These are phyloP conservation scores for Podospora didyma DNA, from an alignment of 495 filamentous ascomycete genomes.

Conservation along the genomic window DNA sequence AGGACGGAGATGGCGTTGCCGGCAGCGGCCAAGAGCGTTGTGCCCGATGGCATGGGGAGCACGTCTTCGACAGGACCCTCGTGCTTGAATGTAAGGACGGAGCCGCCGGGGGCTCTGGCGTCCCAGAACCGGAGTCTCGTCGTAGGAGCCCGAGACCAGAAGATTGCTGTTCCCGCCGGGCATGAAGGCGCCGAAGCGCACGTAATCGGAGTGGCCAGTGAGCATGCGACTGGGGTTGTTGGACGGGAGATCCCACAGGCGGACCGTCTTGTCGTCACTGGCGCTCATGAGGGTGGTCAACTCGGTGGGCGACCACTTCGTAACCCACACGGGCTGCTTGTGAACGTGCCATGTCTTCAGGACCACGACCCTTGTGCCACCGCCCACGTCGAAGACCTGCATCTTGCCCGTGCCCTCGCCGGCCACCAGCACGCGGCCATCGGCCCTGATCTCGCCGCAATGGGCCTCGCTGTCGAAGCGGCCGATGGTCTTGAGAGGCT, in stretches of 20 bases:
- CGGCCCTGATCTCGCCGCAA: constrained; percentile 77
- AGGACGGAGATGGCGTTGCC: constrained; percentile 90
- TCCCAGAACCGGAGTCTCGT: constrained; percentile 95
- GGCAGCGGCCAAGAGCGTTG: constrained; percentile 79
- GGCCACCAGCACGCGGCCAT: constrained; percentile 83
- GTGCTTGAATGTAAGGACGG: constrained; percentile 91
- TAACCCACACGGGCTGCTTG: constrained; percentile 90
- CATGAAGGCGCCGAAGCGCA: constrained; percentile 81
- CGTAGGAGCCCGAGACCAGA: constrained; percentile 86
- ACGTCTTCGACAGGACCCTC: constrained; percentile 79
- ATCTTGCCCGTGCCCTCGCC: constrained; percentile 87
- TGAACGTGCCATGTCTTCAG: constrained; percentile 95
- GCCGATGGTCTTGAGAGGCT: constrained; percentile 85
- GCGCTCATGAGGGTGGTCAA: constrained; percentile 79
- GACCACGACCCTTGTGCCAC: constrained; percentile 67
- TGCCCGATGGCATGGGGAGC: constrained; percentile 78
- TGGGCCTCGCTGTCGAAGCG: constrained; percentile 87
- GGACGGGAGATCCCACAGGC: constrained; percentile 88
- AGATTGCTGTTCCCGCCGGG: constrained; percentile 70
- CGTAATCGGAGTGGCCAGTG: constrained; percentile 89
- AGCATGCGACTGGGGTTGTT: constrained; percentile 71
- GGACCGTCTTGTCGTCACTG: constrained; percentile 86
- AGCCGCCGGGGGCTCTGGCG: constrained; percentile 60
- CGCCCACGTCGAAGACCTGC: constrained; percentile 85
- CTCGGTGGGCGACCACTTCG: constrained; percentile 81